Evolutionary conservation across 2,329 filamentous ascomycete genomes (phyloP), one percentile per base, ranked within the genome.

Genomic region (Periconia digitata): DNA sequence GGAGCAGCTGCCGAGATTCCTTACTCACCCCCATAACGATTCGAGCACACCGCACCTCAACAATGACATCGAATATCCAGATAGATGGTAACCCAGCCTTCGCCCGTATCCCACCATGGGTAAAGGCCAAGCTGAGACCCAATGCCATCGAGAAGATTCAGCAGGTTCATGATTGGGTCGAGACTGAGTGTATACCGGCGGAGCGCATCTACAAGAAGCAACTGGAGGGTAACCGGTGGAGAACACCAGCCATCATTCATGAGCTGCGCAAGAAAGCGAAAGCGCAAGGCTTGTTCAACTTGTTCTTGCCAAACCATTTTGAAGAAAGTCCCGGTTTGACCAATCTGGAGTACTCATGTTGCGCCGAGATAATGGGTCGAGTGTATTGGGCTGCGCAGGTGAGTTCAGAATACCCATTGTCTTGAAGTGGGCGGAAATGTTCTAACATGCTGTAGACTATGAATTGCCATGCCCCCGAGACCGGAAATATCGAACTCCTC

Each of bases 401-500:
- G 43, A 51, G 54, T 47, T 37, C n/a, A 4, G 29, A 10, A 29
- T 16, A 34, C 2, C 24, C 17, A 32, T 23, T 29, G 27, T 6
- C n/a, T n/a, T n/a, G n/a, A n/a, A n/a, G 10, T 44, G 12, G n/a
- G 10, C 6, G n/a, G 18, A 20, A 13, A 22, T 29, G 12, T 27
- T 21, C 47, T 38, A 48, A 49, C 24, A 46, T 15, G 24, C 18
- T 3, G 22, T 43, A 74, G 72, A 74, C 72, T 0, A 73, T 74
- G 70, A 74, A 74, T 53, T 74, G 72, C 51, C 71, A 73, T 44
- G 77, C 77, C 2, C 77, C 76, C 16, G 75, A 78, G 35, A 78
- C 76, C 6, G 77, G 77, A 23, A 80, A 79, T 60, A 79, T 80
- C 62, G 77, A 80, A 56, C 72, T 80, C 8, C 70, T 79, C 23